Conservation (phyloP, 768 basidiomycete genomes). For the Leccinellum albellum region DNA sequence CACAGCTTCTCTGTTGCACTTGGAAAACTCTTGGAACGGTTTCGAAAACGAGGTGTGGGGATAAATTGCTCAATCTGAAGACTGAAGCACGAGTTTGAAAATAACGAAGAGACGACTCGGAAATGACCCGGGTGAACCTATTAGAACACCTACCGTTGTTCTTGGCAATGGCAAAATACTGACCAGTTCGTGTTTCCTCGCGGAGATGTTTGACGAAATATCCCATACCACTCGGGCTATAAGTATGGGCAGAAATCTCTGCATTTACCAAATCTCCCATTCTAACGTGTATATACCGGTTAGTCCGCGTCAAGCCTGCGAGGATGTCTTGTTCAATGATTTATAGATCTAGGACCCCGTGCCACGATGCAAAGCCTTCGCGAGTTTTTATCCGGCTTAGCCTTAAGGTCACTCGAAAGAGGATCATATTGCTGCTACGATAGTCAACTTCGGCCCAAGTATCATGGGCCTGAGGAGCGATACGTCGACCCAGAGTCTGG, state of each 20-base stretch:
- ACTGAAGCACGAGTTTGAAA: too few relatives aligned
- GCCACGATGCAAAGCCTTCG: not conserved
- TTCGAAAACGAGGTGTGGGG: too few relatives aligned
- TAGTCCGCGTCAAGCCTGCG: not conserved
- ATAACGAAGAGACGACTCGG: too few relatives aligned
- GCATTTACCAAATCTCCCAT: not conserved
- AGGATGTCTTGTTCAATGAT: not conserved
- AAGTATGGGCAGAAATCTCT: not conserved
- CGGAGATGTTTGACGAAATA: not conserved
- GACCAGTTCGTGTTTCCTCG: not conserved
- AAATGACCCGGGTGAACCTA: too few relatives aligned
- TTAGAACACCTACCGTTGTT: not conserved
- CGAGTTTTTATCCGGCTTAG: not conserved
- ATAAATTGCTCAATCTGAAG: too few relatives aligned
- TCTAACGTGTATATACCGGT: slow-evolving; percentile 2
- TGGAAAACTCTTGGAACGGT: too few relatives aligned
- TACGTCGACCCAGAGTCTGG: slow-evolving; percentile 24
- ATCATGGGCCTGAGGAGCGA: slow-evolving; percentile 15
- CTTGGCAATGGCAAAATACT: not conserved
- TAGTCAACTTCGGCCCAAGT: slow-evolving; percentile 14
- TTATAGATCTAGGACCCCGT: not conserved
- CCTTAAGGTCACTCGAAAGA: not conserved
- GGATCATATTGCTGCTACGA: slow-evolving; percentile 9
- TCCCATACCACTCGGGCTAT: not conserved
- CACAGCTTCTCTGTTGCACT: too few relatives aligned